Conservation (phyloP, 768 basidiomycete species). For the Auricularia heimuer region DNA sequence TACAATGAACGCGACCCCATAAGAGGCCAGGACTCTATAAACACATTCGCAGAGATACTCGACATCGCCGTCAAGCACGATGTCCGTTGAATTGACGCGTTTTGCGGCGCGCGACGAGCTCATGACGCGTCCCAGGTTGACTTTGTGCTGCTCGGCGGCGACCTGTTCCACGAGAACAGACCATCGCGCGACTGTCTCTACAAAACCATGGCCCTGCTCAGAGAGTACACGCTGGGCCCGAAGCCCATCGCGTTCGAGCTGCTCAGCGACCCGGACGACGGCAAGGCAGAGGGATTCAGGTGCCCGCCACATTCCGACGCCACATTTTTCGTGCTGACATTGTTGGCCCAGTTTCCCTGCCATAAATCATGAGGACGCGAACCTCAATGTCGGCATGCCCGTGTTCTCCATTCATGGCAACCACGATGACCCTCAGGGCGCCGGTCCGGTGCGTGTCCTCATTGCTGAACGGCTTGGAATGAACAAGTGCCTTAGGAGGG, state of each 20-base stretch:
- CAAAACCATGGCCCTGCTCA: conserved; percentile 76
- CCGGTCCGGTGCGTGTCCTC: conserved; percentile 59
- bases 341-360: conserved; percentile 68
- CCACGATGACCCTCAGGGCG: conserved; percentile 97
- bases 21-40: conserved; percentile 88
- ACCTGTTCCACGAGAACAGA: conserved; percentile 96
- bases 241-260: conserved; percentile 86
- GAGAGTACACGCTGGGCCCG: conserved; percentile 85
- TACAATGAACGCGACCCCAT: conserved; percentile 91
- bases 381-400: conserved; percentile 91
- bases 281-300: conserved; percentile 77
- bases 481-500: conserved; percentile 53
- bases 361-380: conserved; percentile 93
- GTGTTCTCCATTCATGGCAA: conserved; percentile 99
- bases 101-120: not conserved
- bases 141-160: conserved; percentile 89
- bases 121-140: conserved; percentile 57
- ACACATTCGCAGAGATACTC: conserved; percentile 90
- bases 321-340: not conserved
- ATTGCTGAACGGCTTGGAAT: not conserved
- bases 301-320: conserved; percentile 31
- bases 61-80: conserved; percentile 83
- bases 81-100: conserved; percentile 33
- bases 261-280: conserved; percentile 85
- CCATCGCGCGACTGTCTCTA: conserved; percentile 87